A percentile compares a stretch with the other conserved stretches of the same genome.
phyloP scores from a whole-genome alignment of 257 asterid genomes.

The Nicotiana otophora region DNA sequence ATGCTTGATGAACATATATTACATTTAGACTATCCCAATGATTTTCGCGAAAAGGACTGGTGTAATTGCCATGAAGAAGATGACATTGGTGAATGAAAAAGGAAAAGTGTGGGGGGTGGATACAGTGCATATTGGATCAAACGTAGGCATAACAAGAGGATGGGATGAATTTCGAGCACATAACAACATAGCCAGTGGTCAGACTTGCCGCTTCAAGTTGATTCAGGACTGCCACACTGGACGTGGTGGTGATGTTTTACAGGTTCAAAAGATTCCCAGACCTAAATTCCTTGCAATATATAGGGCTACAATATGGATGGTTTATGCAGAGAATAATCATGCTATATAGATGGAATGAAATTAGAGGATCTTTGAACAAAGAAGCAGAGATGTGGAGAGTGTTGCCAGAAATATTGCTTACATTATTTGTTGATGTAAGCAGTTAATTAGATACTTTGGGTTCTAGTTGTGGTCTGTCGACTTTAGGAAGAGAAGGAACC shows the following conservation, averaged over 20 bases:
- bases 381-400: no score
- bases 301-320: neutral
- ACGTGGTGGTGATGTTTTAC: neutral
- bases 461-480: no score
- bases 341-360: no score
- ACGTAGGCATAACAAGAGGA: neutral
- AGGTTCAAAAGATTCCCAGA: neutral
- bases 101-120: neutral
- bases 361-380: no score
- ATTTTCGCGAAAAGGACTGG: no score
- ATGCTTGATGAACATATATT: no score
- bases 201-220: neutral
- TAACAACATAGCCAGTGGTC: neutral
- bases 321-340: no score
- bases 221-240: neutral
- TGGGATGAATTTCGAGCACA: neutral
- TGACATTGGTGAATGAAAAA: neutral
- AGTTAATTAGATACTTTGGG: no score
- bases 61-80: neutral
- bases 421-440: no score
- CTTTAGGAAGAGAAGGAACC: no score
- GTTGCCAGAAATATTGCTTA: no score
- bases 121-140: neutral
- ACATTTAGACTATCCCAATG: no score
- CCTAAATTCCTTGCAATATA: neutral